Conservation (phyloP, 768 basidiomycete genomes). For the Daedaleopsis nitida region DNA sequence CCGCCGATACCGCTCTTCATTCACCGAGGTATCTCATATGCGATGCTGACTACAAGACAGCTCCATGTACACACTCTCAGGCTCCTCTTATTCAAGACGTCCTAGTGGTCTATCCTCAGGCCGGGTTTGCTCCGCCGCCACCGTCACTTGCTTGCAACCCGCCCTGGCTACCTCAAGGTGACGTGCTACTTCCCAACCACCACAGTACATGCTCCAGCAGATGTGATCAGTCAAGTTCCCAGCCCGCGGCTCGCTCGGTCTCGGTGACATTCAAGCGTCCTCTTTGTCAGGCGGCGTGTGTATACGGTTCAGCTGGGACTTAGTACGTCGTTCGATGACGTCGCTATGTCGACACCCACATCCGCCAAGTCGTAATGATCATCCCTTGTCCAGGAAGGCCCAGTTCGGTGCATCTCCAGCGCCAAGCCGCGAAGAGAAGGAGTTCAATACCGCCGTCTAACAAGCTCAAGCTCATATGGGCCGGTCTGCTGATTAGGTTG, state of each 20-base stretch:
- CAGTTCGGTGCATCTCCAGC: background rate
- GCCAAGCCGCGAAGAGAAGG: background rate
- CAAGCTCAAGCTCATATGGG: background rate
- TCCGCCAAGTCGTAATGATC: conserved; percentile 7
- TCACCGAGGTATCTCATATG: too few relatives aligned
- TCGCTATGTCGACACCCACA: background rate
- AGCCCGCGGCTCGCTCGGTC: background rate
- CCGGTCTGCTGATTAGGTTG: background rate
- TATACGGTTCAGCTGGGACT: conserved; percentile 8
- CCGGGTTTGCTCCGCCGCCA: conserved; percentile 54
- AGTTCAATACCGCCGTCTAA: background rate
- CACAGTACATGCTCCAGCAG: conserved; percentile 13
- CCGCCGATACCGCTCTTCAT: too few relatives aligned
- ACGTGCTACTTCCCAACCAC: conserved; percentile 14
- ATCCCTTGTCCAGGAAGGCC: background rate
- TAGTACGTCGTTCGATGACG: conserved; percentile 18
- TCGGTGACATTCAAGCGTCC: background rate
- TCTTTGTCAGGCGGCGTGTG: background rate
- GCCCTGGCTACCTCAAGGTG: conserved; percentile 28
- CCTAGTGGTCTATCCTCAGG: conserved; percentile 47
- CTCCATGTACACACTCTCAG: too few relatives aligned
- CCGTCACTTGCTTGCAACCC: conserved; percentile 66
- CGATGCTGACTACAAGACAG: too few relatives aligned
- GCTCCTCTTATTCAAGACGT: conserved; percentile 40
- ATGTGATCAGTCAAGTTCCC: conserved; percentile 1